Conservation (phyloP, 108 stramenopile species). For the Nannochloropsis gaditana region DNA sequence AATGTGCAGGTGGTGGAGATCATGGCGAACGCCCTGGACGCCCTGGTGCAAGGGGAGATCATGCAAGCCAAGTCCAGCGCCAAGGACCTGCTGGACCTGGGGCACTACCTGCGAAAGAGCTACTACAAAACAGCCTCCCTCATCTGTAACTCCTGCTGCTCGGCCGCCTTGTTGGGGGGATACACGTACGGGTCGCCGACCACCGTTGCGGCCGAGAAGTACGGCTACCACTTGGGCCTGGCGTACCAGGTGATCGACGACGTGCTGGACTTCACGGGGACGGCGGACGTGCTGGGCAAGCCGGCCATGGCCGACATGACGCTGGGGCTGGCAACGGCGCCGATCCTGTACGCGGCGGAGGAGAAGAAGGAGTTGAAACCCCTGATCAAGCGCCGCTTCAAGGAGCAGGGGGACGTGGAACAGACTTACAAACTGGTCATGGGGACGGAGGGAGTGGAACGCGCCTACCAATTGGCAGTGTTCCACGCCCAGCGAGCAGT, state of each 20-base stretch:
- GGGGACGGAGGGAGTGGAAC: conserved; percentile 66
- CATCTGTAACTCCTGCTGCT: conserved; percentile 82
- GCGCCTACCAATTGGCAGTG: conserved; percentile 68
- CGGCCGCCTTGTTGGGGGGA: conserved; percentile 79
- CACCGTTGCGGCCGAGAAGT: conserved; percentile 86
- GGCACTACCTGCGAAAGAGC: conserved; percentile 72
- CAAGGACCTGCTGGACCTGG: conserved; percentile 73
- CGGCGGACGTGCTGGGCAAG: conserved; percentile 64
- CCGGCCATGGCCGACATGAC: conserved; percentile 60
- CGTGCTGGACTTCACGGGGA: conserved; percentile 85
- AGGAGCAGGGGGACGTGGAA: conserved; percentile 84
- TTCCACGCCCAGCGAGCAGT: conserved; percentile 86
- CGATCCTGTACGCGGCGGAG: conserved; percentile 87
- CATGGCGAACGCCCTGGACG: conserved; percentile 92
- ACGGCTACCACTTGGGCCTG: conserved; percentile 91
- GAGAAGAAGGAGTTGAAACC: conserved; percentile 66
- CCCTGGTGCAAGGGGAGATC: conserved; percentile 90
- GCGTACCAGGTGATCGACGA: conserved; percentile 96
- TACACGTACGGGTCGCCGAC: conserved; percentile 72
- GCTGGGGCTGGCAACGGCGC: conserved; percentile 89
- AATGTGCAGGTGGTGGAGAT: conserved; percentile 88
- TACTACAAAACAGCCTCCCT: conserved; percentile 97
- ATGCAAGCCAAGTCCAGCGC: conserved; percentile 85
- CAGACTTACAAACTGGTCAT: conserved; percentile 42
- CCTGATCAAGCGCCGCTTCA: conserved; percentile 82